These are phyloP conservation scores for Annona squamosa DNA, from an alignment of 164 flowering plant species.

Conservation along the genomic window DNA sequence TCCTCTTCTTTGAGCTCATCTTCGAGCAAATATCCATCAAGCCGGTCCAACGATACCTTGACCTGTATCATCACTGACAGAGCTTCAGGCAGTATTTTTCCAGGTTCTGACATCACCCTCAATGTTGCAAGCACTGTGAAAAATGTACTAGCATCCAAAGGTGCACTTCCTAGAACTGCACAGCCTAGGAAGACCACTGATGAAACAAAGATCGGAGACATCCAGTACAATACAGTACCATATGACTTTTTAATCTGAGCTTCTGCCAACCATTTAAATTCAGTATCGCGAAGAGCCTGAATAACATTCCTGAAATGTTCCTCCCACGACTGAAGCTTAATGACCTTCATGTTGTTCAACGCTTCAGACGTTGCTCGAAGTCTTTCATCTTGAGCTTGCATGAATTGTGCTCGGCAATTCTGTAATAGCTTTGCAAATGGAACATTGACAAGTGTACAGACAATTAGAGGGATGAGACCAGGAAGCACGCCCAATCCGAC, in stretches of 20 bases:
- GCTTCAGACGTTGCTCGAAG: slow-evolving; percentile 71
- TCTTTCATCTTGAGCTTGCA: slow-evolving; percentile 66
- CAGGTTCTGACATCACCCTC: slow-evolving; percentile 62
- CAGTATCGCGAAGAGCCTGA: slow-evolving; percentile 42
- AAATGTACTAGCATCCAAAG: slow-evolving; percentile 64
- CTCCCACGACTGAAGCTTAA: slow-evolving; percentile 91
- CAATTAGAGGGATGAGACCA: slow-evolving; percentile 50
- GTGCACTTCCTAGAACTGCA: slow-evolving; percentile 34
- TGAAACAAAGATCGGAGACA: slow-evolving; percentile 71
- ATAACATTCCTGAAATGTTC: slow-evolving; percentile 55
- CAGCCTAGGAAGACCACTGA: slow-evolving; percentile 62
- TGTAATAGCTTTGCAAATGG: slow-evolving; percentile 65
- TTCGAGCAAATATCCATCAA: slow-evolving; percentile 48
- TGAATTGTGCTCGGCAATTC: slow-evolving; percentile 44
- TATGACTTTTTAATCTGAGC: slow-evolving; percentile 35
- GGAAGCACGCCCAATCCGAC: slow-evolving; percentile 66
- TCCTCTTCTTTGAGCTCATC: slow-evolving; percentile 48
- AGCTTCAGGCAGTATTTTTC: slow-evolving; percentile 57
- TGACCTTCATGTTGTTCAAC: slow-evolving; percentile 74
- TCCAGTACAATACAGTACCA: slow-evolving; percentile 58
- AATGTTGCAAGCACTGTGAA: slow-evolving; percentile 68
- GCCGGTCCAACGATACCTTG: slow-evolving; percentile 65
- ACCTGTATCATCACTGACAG: slow-evolving; percentile 65
- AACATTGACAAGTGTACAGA: slow-evolving; percentile 52
- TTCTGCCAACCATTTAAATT: slow-evolving; percentile 59